Evolutionary conservation across 352 stramenopile species (phyloP).

Genomic region (Phytopythium mirpurense): DNA sequence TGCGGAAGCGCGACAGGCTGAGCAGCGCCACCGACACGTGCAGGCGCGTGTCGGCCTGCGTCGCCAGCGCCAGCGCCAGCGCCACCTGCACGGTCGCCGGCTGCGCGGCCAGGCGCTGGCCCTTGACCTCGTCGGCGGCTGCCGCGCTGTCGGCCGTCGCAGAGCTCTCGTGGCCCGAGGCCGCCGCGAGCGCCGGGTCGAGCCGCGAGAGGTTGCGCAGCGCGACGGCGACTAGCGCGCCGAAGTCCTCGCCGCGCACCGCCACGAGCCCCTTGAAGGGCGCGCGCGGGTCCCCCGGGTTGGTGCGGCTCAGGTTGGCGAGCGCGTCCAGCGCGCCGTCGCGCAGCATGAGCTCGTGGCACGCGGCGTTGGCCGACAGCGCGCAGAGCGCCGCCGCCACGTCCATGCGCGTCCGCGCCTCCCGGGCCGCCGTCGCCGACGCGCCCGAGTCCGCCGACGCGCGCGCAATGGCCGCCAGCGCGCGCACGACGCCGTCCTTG

Average conservation of each 20-base stretch:
- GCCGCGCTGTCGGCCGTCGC: conserved; percentile 3
- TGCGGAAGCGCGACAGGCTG: conserved; percentile 52
- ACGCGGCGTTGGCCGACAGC: conserved; percentile 48
- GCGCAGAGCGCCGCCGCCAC: conserved; percentile 66
- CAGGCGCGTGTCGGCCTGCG: conserved; percentile 42
- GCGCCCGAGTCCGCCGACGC: conserved; percentile 19
- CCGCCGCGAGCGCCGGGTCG: conserved; percentile 12
- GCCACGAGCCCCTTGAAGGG: conserved; percentile 55
- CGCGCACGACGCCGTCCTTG: conserved; percentile 62
- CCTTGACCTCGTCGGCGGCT: conserved; percentile 36
- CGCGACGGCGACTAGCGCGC: conserved; percentile 51
- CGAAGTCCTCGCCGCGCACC: conserved; percentile 64
- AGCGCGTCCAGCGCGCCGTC: conserved; percentile 65
- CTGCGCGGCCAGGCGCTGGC: conserved; percentile 48
- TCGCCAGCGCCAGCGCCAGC: conserved; percentile 48
- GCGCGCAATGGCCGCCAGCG: conserved; percentile 55
- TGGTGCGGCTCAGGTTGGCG: conserved; percentile 38
- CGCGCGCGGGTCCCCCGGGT: conserved; percentile 28
- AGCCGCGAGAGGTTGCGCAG: conserved; percentile 64
- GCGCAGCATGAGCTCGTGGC: conserved; percentile 70
- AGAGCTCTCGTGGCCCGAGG: too few relatives aligned
- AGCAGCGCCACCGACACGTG: conserved; percentile 63
- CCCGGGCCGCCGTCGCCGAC: conserved; percentile 17
- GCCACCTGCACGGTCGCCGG: conserved; percentile 46
- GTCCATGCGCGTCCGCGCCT: conserved; percentile 41